These are phyloP conservation scores for Hypoxylon sp. DNA, from an alignment of 2,329 filamentous ascomycete genomes.

Conservation along the genomic window DNA sequence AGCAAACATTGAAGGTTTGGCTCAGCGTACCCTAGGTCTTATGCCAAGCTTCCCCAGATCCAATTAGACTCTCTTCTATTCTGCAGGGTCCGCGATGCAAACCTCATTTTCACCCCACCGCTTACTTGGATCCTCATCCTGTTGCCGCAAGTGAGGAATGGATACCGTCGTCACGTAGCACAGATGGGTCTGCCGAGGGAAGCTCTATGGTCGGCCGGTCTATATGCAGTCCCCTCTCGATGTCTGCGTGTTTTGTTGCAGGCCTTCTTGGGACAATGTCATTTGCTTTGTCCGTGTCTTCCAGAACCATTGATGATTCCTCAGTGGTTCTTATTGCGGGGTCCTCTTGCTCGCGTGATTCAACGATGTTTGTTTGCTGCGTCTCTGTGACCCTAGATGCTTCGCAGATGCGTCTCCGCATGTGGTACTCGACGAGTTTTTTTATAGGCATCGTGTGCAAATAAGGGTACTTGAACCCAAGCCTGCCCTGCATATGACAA, in stretches of 20 bases:
- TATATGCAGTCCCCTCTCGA: slow-evolving; percentile 12
- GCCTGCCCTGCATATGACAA: slow-evolving; percentile 24
- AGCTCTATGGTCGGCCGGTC: slow-evolving; percentile 5
- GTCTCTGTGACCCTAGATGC: background rate
- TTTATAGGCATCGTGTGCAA: slow-evolving; percentile 42
- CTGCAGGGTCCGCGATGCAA: slow-evolving; percentile 25
- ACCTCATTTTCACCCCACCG: slow-evolving; percentile 32
- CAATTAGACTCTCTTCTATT: slow-evolving; percentile 31
- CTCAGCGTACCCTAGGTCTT: slow-evolving; percentile 20
- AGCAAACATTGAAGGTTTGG: slow-evolving; percentile 30
- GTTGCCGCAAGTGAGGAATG: slow-evolving; percentile 15
- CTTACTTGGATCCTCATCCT: slow-evolving; percentile 30
- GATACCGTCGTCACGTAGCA: slow-evolving; percentile 19
- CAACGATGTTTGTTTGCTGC: slow-evolving; percentile 9
- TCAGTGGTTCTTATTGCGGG: slow-evolving; percentile 22
- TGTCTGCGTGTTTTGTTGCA: slow-evolving; percentile 10
- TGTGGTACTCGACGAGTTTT: slow-evolving; percentile 42
- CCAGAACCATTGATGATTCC: background rate
- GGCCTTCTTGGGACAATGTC: slow-evolving; percentile 1
- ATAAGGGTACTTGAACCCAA: slow-evolving; percentile 34
- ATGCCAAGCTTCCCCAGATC: slow-evolving; percentile 39
- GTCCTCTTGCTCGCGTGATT: slow-evolving; percentile 24
- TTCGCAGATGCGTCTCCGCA: slow-evolving; percentile 17
- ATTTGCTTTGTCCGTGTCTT: slow-evolving; percentile 9
- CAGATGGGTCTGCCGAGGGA: slow-evolving; percentile 15